These are phyloP conservation scores for Claviceps spartinae DNA, from an alignment of 2,329 filamentous ascomycete genomes.

Conservation along the genomic window DNA sequence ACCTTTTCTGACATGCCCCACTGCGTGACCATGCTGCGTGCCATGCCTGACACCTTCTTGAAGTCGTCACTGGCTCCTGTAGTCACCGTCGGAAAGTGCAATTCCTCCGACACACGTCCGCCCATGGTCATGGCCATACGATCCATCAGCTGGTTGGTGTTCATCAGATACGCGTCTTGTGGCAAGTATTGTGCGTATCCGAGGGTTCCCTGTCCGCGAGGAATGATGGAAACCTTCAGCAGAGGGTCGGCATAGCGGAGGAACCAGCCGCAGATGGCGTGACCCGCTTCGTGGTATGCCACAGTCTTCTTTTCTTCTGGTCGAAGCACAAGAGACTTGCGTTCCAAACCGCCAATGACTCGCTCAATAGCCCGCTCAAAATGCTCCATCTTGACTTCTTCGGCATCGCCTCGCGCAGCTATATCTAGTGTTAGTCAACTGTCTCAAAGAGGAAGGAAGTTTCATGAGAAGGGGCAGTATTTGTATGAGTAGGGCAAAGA, in stretches of 20 bases:
- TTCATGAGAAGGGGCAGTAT: background rate
- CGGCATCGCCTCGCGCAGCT: constrained; percentile 75
- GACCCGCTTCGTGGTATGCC: constrained; percentile 94
- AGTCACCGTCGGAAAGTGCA: constrained; percentile 94
- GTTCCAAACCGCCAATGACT: constrained; percentile 90
- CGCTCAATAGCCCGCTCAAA: constrained; percentile 98
- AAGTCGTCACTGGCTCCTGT: constrained; percentile 94
- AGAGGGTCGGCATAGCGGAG: constrained; percentile 93
- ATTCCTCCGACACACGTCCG: constrained; percentile 85
- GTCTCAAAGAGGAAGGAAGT: background rate
- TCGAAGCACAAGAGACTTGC: constrained; percentile 87
- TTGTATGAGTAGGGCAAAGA: background rate
- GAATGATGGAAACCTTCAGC: constrained; percentile 97
- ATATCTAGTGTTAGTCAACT: constrained; percentile 10
- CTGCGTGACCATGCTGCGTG: constrained; percentile 96
- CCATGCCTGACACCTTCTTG: constrained; percentile 94
- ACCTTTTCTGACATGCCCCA: constrained; percentile 97
- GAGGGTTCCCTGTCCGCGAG: constrained; percentile 81
- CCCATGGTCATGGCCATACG: constrained; percentile 99
- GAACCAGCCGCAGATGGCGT: constrained; percentile 98
- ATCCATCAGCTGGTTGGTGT: constrained; percentile 89
- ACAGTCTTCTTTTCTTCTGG: constrained; percentile 92
- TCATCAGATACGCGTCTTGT: constrained; percentile 90
- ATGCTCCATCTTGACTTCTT: constrained; percentile 72
- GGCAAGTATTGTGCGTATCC: constrained; percentile 98